Percentiles rank a stretch among this genome's conserved stretches.
Conservation (phyloP, 495 filamentous ascomycete genomes). For the Tirmania nivea region DNA sequence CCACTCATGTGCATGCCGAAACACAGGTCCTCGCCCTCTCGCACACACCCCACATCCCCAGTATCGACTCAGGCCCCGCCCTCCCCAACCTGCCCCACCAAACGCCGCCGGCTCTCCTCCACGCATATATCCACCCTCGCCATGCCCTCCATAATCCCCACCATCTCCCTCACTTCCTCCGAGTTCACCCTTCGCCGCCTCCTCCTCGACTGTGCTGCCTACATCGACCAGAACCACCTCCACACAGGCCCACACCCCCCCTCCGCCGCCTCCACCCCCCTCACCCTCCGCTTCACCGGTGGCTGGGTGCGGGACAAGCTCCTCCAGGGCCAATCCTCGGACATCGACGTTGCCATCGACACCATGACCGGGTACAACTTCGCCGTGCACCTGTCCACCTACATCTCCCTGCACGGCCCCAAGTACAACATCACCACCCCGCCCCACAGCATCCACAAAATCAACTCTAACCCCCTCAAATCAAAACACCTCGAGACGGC, state of each 20-base stretch:
- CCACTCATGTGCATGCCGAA: no score
- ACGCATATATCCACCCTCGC: no score
- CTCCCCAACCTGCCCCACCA: no score
- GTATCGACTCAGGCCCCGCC: no score
- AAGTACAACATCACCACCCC: background rate
- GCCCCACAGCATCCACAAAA: conserved; percentile 41
- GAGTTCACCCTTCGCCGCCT: conserved; percentile 5
- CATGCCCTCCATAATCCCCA: background rate
- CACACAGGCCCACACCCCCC: background rate
- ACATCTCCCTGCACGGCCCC: background rate
- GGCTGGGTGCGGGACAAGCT: conserved; percentile 99
- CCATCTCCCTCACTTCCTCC: background rate
- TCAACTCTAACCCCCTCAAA: conserved; percentile 83
- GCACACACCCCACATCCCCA: no score
- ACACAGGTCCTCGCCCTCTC: no score
- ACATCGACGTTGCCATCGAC: conserved; percentile 91
- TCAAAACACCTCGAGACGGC: conserved; percentile 93
- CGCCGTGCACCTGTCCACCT: conserved; percentile 34
- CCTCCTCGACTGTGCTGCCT: conserved; percentile 9
- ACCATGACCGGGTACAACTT: conserved; percentile 83
- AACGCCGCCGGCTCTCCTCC: no score
- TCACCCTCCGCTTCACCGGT: conserved; percentile 69
- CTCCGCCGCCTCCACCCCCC: conserved; percentile 21
- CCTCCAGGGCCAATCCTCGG: conserved; percentile 54
- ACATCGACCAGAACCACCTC: conserved; percentile 6